A percentile compares a stretch with the other conserved stretches of the same genome.
phyloP scores from a whole-genome alignment of 1,284 basidiomycete genomes.

The Porogramme epimiltina region DNA sequence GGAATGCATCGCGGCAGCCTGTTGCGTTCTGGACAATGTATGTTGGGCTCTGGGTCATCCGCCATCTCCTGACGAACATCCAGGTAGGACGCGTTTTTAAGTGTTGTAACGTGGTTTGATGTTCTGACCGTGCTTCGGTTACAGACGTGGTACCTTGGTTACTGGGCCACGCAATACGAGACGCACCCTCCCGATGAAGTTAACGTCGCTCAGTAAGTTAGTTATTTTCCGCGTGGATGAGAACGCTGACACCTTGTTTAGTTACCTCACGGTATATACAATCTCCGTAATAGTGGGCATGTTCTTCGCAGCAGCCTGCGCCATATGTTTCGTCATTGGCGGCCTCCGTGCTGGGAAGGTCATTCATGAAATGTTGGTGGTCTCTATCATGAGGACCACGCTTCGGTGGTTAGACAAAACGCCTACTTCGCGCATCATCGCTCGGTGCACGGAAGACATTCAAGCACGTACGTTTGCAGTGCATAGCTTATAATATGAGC shows the following conservation, averaged over 20 bases:
- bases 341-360: constrained; percentile 52
- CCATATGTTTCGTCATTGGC: constrained; percentile 41
- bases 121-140: constrained; percentile 14
- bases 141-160: constrained; percentile 32
- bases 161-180: constrained; percentile 36
- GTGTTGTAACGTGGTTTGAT: constrained; percentile 17
- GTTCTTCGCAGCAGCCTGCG: constrained; percentile 28
- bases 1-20: constrained; percentile 31
- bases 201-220: constrained; percentile 21
- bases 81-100: constrained; percentile 4
- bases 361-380: constrained; percentile 58
- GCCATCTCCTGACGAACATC: constrained; percentile 2
- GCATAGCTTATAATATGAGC: neutral
- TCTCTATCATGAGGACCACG: constrained; percentile 57
- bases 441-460: constrained; percentile 63
- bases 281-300: constrained; percentile 35
- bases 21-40: constrained; percentile 37
- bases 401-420: constrained; percentile 59
- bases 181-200: constrained; percentile 27
- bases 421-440: constrained; percentile 59
- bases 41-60: constrained; percentile 2
- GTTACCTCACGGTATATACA: constrained; percentile 47
- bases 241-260: constrained; percentile 12
- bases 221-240: constrained; percentile 1
- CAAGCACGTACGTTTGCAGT: constrained; percentile 25